Evolutionary conservation across 208 protist species (phyloP).

Genomic region (Novymonas esmeraldas): DNA sequence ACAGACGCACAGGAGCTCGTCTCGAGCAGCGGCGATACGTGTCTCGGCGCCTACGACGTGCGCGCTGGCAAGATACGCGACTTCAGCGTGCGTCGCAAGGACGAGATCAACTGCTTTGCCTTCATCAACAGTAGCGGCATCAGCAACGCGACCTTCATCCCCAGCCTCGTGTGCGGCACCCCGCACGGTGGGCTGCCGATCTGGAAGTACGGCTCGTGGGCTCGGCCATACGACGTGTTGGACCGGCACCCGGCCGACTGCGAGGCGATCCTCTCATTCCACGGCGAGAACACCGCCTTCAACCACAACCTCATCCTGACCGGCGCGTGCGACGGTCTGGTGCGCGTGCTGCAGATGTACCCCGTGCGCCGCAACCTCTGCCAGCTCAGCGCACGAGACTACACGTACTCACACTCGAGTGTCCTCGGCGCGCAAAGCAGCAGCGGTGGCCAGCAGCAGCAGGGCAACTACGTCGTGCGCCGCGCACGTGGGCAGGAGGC

Average conservation of each 20-base stretch:
- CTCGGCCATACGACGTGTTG: slow-evolving; percentile 81
- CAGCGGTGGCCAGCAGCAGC: slow-evolving; percentile 28
- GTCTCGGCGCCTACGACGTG: slow-evolving; percentile 83
- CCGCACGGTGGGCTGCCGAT: slow-evolving; percentile 74
- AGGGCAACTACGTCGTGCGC: slow-evolving; percentile 50
- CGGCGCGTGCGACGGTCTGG: slow-evolving; percentile 84
- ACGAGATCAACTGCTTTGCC: slow-evolving; percentile 89
- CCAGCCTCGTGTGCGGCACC: slow-evolving; percentile 88
- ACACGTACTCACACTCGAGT: slow-evolving; percentile 77
- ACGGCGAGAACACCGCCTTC: slow-evolving; percentile 79
- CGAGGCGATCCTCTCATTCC: slow-evolving; percentile 86
- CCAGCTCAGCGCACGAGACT: slow-evolving; percentile 88
- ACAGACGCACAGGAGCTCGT: slow-evolving; percentile 84
- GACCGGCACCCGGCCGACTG: slow-evolving; percentile 83
- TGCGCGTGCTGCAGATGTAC: slow-evolving; percentile 90
- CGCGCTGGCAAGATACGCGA: slow-evolving; percentile 73
- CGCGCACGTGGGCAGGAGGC: slow-evolving; percentile 64
- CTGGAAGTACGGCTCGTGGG: slow-evolving; percentile 92
- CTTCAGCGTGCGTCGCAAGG: slow-evolving; percentile 84
- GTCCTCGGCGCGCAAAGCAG: slow-evolving; percentile 31
- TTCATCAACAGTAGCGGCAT: slow-evolving; percentile 86
- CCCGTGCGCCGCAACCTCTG: slow-evolving; percentile 85
- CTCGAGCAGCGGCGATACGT: slow-evolving; percentile 88
- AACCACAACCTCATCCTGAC: slow-evolving; percentile 91
- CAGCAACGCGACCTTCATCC: slow-evolving; percentile 79